Evolutionary conservation across 495 filamentous ascomycete species (phyloP).

Genomic region (Penicillium cinerascens): DNA sequence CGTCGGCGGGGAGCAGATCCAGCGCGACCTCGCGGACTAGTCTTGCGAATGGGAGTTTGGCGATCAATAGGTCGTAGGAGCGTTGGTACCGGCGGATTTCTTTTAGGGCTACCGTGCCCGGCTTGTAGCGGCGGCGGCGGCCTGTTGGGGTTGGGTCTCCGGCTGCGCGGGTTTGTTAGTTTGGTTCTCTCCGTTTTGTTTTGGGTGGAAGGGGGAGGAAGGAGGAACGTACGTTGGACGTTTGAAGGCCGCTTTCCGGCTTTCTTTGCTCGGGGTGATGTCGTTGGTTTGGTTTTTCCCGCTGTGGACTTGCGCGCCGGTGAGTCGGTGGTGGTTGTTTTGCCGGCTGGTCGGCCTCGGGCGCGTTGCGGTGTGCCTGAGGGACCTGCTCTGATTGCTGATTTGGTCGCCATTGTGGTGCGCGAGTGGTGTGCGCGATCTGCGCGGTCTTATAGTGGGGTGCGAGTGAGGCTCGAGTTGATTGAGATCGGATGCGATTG

Average conservation of each 20-base stretch:
- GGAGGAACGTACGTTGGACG: constrained; percentile 37
- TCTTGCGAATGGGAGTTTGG: constrained; percentile 81
- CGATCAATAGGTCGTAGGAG: constrained; percentile 73
- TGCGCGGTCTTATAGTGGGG: neutral
- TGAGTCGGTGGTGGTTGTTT: constrained; percentile 1
- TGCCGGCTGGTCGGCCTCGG: constrained; percentile 1
- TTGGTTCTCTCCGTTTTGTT: too few species aligned
- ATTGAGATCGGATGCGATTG: neutral
- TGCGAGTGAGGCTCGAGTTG: constrained; percentile 1
- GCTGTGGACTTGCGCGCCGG: constrained; percentile 20
- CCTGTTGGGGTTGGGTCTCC: constrained; percentile 66
- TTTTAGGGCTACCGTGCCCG: constrained; percentile 77
- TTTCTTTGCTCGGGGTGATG: constrained; percentile 13
- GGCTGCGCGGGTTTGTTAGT: constrained; percentile 44
- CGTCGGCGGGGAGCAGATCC: constrained; percentile 46
- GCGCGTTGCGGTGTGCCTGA: neutral
- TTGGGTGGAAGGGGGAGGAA: neutral
- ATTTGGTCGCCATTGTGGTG: constrained; percentile 21
- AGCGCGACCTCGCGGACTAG: constrained; percentile 86
- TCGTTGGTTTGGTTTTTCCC: neutral
- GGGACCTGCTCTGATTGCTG: constrained; percentile 3
- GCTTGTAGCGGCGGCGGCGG: constrained; percentile 68
- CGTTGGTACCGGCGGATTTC: constrained; percentile 86
- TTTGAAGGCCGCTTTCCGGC: constrained; percentile 27
- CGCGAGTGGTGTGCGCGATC: neutral